Evolutionary conservation across 768 basidiomycete genomes (phyloP), one percentile per base, ranked within the genome.

Genomic region (Suillus plorans): DNA sequence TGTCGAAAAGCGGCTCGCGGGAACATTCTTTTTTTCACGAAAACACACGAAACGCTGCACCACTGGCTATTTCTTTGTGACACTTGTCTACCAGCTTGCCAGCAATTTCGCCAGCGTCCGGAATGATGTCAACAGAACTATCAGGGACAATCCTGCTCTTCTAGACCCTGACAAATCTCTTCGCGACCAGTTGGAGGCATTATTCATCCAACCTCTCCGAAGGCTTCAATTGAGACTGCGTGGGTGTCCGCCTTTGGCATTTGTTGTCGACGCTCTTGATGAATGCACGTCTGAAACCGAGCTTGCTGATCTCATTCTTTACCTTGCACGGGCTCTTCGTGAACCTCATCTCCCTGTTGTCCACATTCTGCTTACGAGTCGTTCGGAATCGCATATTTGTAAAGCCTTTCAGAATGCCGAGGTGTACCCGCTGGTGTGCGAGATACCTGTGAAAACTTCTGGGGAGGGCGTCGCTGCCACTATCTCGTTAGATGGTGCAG

Each of bases 181-280:
- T 55, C 53, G 31, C 5, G 53, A 55, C 5, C 53, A 55, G 53
- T 18, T 6, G 31, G 53, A 55, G 10, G 53, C 53, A 34, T 55
- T 55, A 10, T 55, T 55, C 10, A 55, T 55, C 20, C 53, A 55
- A 55, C 53, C 53, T 55, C 53, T 55, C 53, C 28, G 53, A 20
- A 20, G 31, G 53, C 53, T 55, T 55, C 28, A 6, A 5, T 34
- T 20, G 18, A 55, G 53, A 34, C 5, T 55, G 31, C 31, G 10
- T 20, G 53, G 53, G 10, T 55, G 53, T 55, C 31, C 18, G 5
- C 53, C 53, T 34, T 55, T 34, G 31, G 5, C 20, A 31, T 55
- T 55, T 34, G 53, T 55, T 34, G 18, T 55, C 6, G 53, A 34
- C 5, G 53, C 53, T 6, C 53, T 55, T 55, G 53, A 55, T 10